Base-by-base conservation (phyloP, 257 asterid species). In the Primulina eburnea region DNA sequence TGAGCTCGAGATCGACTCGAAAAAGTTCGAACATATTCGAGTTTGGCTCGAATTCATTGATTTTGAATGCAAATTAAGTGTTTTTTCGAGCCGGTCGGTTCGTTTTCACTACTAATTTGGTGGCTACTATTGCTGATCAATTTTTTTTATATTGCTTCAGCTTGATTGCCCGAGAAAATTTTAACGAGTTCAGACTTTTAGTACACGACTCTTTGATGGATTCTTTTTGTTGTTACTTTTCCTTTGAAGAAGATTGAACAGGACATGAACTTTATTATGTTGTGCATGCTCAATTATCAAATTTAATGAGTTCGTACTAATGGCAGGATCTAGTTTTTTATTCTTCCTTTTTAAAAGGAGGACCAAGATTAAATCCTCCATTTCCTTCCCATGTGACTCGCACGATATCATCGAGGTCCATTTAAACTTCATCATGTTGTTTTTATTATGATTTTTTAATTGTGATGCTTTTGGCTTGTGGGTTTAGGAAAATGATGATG, bases 401-500 rank as follows among this genome's bases (percentile, higher is more conserved):
- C 53, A 43, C n/a, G 1, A 12, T 43, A 43, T 8, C 4, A 8
- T 2, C 10, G 16, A 40, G 50, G 50, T 40, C 16, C 50, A 8
- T 10, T 30, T 8, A 26, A 71, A 61, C 40, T 59, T 52, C 5
- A n/a, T 56, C 62, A 14, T 43, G 43, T 30, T 17, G 34, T 64
- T 20, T 24, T 33, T 35, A 16, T 37, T 33, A 52, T 62, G 64
- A 61, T 32, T 70, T 56, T 32, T 28, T 50, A 57, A 63, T 37
- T 61, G 17, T 75, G 34, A 67, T 71, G 43, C 65, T 67, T 35
- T 71, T 69, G 69, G 8, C 68, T 78, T 73, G 35, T 62, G 72
- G 53, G 18, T 70, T 70, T 77, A 86, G 95, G 89, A 64, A 71
- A 73, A 69, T 70, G 72, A 74, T 65, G 38, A 55, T n/a, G 76